Conservation (phyloP, 1,139 yeast species). For the Cylindricascospora bacillispora region DNA sequence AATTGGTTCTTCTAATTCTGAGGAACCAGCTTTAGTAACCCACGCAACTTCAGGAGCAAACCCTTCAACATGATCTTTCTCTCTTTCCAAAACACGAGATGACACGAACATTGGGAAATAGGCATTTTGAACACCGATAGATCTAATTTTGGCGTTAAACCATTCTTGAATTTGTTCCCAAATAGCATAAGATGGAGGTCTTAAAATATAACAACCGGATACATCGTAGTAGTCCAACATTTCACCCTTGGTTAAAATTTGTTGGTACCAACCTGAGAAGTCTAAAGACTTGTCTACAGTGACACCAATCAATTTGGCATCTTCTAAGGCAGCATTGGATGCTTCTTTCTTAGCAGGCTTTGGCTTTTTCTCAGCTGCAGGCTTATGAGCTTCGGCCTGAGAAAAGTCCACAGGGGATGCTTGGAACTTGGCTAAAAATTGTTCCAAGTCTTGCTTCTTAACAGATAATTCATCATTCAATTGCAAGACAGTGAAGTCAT, state of each 20-base stretch:
- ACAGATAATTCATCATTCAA: conserved; percentile 48
- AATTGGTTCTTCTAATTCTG: conserved; percentile 93
- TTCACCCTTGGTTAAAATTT: conserved; percentile 89
- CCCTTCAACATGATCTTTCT: conserved; percentile 98
- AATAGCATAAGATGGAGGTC: conserved; percentile 87
- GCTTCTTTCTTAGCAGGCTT: conserved; percentile 13
- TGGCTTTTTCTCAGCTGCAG: conserved; percentile 12
- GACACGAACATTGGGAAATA: conserved; percentile 99
- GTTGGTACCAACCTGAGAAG: conserved; percentile 96
- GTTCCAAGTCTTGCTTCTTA: conserved; percentile 41
- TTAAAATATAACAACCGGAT: conserved; percentile 94
- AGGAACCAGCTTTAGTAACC: conserved; percentile 93
- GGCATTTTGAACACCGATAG: conserved; percentile 84
- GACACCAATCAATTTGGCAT: conserved; percentile 90
- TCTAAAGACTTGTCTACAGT: conserved; percentile 87
- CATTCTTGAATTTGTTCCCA: conserved; percentile 92
- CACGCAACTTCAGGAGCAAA: conserved; percentile 99
- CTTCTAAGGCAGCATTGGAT: conserved; percentile 50
- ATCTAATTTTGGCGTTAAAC: conserved; percentile 71
- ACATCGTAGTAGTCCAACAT: conserved; percentile 98
- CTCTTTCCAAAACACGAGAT: conserved; percentile 81
- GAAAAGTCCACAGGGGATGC: conserved; percentile 47
- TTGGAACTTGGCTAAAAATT: conserved; percentile 38
- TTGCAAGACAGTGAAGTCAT: conserved; percentile 33
- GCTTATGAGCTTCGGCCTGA: conserved; percentile 19